A percentile compares a stretch with the other conserved stretches of the same genome.
Evolutionary conservation across 2,329 filamentous ascomycete genomes (phyloP).

Genomic region (Emmonsiellopsis sp.): DNA sequence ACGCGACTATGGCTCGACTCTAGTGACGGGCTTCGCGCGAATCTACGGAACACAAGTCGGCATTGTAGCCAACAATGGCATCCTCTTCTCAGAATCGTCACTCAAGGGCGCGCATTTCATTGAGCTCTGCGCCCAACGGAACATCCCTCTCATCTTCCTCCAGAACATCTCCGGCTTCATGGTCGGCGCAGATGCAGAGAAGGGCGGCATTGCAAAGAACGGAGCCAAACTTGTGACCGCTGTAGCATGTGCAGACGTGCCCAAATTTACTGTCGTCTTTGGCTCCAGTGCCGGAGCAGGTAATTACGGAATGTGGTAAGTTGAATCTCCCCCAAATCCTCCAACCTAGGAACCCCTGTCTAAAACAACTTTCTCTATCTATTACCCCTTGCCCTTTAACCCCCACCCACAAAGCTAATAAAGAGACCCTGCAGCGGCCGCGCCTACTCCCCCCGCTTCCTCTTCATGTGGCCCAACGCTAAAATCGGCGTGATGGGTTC

Average conservation of each 20-base stretch:
- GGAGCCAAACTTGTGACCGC: constrained; percentile 94
- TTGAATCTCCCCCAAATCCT: constrained; percentile 8
- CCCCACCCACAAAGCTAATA: neutral
- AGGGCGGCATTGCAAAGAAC: constrained; percentile 93
- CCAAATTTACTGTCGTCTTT: constrained; percentile 95
- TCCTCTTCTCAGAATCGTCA: constrained; percentile 79
- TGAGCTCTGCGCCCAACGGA: constrained; percentile 82
- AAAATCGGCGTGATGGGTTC: constrained; percentile 92
- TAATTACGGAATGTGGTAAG: constrained; percentile 91
- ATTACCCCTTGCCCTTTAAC: neutral
- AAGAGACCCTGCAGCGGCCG: constrained; percentile 50
- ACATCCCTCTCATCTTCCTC: constrained; percentile 82
- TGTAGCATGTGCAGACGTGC: constrained; percentile 85
- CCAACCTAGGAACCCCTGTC: too few species aligned
- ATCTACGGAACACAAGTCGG: constrained; percentile 88
- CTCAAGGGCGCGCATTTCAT: constrained; percentile 96
- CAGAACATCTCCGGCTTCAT: constrained; percentile 99
- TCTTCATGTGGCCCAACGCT: constrained; percentile 98
- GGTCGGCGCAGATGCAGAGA: constrained; percentile 87
- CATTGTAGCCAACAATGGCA: constrained; percentile 92
- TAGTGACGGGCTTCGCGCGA: constrained; percentile 82
- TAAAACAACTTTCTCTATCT: neutral
- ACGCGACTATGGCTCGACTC: constrained; percentile 73
- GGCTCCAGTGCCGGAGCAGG: constrained; percentile 87
- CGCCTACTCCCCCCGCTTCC: constrained; percentile 79